These are phyloP conservation scores for Candida berthetii DNA, from an alignment of 805 yeast genomes.

Conservation along the genomic window DNA sequence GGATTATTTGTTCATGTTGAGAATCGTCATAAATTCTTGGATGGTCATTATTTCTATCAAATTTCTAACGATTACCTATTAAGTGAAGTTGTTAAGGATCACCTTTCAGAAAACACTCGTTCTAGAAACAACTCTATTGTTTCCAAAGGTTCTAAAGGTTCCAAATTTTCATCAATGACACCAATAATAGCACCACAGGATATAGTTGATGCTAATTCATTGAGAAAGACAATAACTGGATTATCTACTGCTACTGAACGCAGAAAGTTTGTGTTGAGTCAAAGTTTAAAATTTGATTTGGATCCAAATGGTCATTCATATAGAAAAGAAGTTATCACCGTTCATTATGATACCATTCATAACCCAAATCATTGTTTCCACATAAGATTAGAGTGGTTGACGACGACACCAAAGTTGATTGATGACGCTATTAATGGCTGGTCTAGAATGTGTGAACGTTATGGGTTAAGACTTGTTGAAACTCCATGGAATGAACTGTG, in stretches of 20 bases:
- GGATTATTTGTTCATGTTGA: slow-evolving; percentile 80
- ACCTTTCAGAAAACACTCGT: not conserved
- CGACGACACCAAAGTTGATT: slow-evolving; percentile 77
- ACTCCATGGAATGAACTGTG: slow-evolving; percentile 89
- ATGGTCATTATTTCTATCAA: slow-evolving; percentile 90
- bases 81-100: slow-evolving; percentile 10
- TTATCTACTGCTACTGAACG: not conserved
- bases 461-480: slow-evolving; percentile 77
- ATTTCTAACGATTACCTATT: slow-evolving; percentile 47
- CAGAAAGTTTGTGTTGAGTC: slow-evolving; percentile 52
- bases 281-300: slow-evolving; percentile 60
- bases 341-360: slow-evolving; percentile 88
- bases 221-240: slow-evolving; percentile 9
- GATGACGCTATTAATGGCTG: slow-evolving; percentile 75
- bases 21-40: slow-evolving; percentile 74
- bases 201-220: slow-evolving; percentile 1
- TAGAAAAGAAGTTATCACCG: slow-evolving; percentile 70
- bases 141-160: slow-evolving; percentile 7
- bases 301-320: slow-evolving; percentile 70
- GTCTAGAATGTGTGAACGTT: slow-evolving; percentile 79
- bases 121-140: slow-evolving; percentile 7
- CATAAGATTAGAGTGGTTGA: slow-evolving; percentile 87
- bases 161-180: slow-evolving; percentile 10
- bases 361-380: slow-evolving; percentile 95
- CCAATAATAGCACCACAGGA: slow-evolving; percentile 9